Evolutionary conservation across 1,284 basidiomycete genomes (phyloP), one percentile per base, ranked within the genome.

Genomic region (Cutaneotrichosporon sp.): DNA sequence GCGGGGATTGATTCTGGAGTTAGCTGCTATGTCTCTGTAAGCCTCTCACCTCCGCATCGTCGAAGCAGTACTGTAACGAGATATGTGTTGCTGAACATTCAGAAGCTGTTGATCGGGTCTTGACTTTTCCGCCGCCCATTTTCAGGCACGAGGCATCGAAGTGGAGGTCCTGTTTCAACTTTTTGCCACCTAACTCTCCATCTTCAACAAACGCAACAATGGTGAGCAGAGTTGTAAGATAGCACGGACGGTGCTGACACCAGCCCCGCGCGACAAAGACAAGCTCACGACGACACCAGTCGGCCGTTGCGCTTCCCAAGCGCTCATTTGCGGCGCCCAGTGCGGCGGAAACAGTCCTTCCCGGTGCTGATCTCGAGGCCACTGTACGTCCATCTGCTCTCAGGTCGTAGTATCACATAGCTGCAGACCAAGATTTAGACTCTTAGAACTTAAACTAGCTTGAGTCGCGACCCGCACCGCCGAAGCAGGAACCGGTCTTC

Each of bases 221-320:
- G 55, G 55, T 57, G 43, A 35, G 52, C 19, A 22, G 22, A 10
- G 5, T 3, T 10, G 6, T 5, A 2, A 9, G 2, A 17, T 3
- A 11, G 3, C 24, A 2, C 5, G 27, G n/a, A n/a, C n/a, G n/a
- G n/a, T n/a, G 38, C 57, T 59, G 38, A 57, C 46, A 5, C 3
- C 54, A 68, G 66, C 66, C 66, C 17, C 61, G 62, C 54, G 61
- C 56, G 29, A 44, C 58, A 14, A 49, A 61, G 48, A 64, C 58
- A 43, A 33, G 38, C 9, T 42, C 46, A 12, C 47, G 56, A 32
- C 52, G 49, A 17, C 65, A 69, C 51, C 51, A 54, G 5, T n/a
- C 59, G 4, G 67, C 67, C 8, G 67, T 58, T 1, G 44, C 59
- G 32, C 49, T 64, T 3, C 50, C 55, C 3, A 63, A 64, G 47